These are phyloP conservation scores for Trametes cubensis DNA, from an alignment of 768 basidiomycete genomes.

Conservation along the genomic window DNA sequence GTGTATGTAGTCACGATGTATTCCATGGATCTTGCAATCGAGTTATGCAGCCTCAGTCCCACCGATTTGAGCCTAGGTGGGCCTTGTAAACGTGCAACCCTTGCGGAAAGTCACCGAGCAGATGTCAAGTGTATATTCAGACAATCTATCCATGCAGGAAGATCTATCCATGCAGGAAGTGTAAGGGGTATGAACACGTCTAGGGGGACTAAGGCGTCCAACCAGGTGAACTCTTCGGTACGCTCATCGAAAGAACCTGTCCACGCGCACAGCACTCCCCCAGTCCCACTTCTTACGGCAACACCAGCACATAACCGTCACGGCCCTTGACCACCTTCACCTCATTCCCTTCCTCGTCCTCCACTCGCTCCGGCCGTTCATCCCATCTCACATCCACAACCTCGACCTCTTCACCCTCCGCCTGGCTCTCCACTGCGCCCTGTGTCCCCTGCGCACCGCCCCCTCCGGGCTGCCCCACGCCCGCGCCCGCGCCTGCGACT, in stretches of 20 bases:
- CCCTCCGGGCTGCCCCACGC: conserved; percentile 24
- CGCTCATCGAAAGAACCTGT: not conserved
- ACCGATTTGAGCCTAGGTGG: too few relatives aligned
- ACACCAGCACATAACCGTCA: conserved; percentile 11
- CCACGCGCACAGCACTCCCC: not conserved
- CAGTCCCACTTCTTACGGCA: conserved; percentile 1
- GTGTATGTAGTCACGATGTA: not conserved
- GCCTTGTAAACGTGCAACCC: too few relatives aligned
- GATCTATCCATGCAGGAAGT: too few relatives aligned
- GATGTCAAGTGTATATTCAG: too few relatives aligned
- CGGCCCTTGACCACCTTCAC: not conserved
- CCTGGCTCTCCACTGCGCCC: conserved; percentile 36
- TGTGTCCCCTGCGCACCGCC: conserved; percentile 30
- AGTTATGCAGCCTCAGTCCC: too few relatives aligned
- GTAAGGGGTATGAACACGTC: not conserved
- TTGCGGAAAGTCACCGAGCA: too few relatives aligned
- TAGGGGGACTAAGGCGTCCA: not conserved
- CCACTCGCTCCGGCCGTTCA: conserved; percentile 44
- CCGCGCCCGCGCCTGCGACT: conserved; percentile 22
- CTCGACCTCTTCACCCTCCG: conserved; percentile 50
- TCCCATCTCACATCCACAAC: conserved; percentile 51
- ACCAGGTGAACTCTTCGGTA: not conserved
- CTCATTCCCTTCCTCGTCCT: conserved; percentile 7
- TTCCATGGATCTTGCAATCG: not conserved
- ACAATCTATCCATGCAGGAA: too few relatives aligned